Percentiles rank a stretch among this genome's conserved stretches.
phyloP scores from a whole-genome alignment of 2,329 filamentous ascomycete genomes.

The Fonsecaea nubica region DNA sequence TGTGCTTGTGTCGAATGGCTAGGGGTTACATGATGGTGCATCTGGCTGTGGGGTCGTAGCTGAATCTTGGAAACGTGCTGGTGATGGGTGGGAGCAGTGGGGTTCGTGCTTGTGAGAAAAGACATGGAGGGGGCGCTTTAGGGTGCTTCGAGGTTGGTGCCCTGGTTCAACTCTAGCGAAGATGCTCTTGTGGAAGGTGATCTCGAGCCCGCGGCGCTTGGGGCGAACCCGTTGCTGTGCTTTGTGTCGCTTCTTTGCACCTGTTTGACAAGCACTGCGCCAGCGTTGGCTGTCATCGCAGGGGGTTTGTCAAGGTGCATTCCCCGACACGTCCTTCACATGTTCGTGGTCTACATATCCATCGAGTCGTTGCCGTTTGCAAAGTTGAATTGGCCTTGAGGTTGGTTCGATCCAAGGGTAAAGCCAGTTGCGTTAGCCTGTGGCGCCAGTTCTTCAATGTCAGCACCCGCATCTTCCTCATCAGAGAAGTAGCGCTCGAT shows the following conservation, averaged over 20 bases:
- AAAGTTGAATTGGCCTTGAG: conserved; percentile 91
- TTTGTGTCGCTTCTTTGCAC: neutral
- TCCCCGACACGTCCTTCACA: neutral
- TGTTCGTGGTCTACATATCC: conserved; percentile 66
- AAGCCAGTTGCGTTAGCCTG: conserved; percentile 76
- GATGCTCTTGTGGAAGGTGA: conserved; percentile 12
- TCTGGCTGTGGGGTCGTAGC: conserved; percentile 44
- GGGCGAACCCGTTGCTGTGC: neutral
- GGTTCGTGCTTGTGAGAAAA: conserved; percentile 23
- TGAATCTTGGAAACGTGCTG: conserved; percentile 43
- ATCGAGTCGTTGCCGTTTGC: conserved; percentile 74
- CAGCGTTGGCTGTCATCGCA: conserved; percentile 7
- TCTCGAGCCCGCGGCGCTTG: conserved; percentile 16
- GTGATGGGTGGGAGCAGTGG: conserved; percentile 45
- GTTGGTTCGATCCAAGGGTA: conserved; percentile 68
- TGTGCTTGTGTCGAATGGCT: conserved; percentile 33
- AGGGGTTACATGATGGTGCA: conserved; percentile 42
- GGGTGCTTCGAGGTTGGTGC: conserved; percentile 44
- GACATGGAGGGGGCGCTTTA: conserved; percentile 4
- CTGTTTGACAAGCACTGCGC: conserved; percentile 6
- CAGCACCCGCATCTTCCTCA: conserved; percentile 80
- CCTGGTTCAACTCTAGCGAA: conserved; percentile 50
- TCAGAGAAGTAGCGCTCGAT: conserved; percentile 99
- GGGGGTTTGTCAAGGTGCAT: conserved; percentile 6
- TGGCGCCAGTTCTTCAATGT: conserved; percentile 81